Evolutionary conservation across 768 basidiomycete genomes (phyloP), one percentile per base, ranked within the genome.

Genomic region (Mycena chlorophos): DNA sequence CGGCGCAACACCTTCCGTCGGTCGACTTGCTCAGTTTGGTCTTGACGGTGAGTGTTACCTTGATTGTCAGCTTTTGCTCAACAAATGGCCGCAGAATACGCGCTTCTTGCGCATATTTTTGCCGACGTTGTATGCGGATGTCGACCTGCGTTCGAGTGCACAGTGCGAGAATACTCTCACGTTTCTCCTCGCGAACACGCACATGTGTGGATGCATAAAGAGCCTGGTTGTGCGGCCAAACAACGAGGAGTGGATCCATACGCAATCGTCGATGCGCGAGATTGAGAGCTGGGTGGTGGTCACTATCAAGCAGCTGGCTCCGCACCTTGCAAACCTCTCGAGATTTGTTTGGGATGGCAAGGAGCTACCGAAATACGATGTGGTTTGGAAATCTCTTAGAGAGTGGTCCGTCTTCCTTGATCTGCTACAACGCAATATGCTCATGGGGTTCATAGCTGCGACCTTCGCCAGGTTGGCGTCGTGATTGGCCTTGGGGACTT

Each of bases 251-350:
- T 61, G 60, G 60, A 52, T 40, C 2, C 52, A 51, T 23, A 6
- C 53, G 17, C 13, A 23, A 22, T 40, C 59, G 2, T 54, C 60
- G 45, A 55, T 52, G 45, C 60, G 30, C 26, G 56, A 57, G 16
- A 52, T 61, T 50, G 60, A 61, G 54, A 57, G 52, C 31, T 61
- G 60, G 60, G 56, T 61, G 2, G 56, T 55, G n/a, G 56, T 61
- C 4, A 57, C 56, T 38, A 62, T 62, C 28, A 47, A 55, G 27
- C 61, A 62, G 40, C 31, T 58, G 48, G 57, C 61, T 4, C 42
- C 26, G 14, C 53, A 58, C 46, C 27, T 62, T 48, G 57, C 59
- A 1, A 59, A 62, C 34, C 52, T 62, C 4, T 27, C 34, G 30
- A 52, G 31, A 5, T 61, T 61, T 42, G 34, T 57, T 13, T 61